Evolutionary conservation across 2,329 filamentous ascomycete species (phyloP), one percentile per base, ranked within the genome.

Genomic region (Zymoseptoria crescenta): DNA sequence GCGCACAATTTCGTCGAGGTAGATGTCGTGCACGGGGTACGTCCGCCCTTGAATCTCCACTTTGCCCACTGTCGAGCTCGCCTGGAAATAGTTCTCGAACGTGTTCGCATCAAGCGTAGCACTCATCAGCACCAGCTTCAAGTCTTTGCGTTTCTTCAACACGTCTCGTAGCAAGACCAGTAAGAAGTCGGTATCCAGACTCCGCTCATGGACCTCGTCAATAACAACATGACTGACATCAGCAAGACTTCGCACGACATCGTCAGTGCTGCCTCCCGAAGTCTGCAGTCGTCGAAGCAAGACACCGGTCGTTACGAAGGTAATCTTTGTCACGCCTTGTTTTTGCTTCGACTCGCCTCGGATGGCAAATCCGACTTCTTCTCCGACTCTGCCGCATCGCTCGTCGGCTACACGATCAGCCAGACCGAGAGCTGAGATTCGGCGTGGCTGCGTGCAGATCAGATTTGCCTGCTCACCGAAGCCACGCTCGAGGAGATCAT

Each of bases 341-440:
- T 84, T 87, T 49, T 85, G 81, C 67, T 88, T 92, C 35, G 88
- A 93, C 72, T 97, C 93, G 64, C 93, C 93, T 62, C 93, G 86
- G 67, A 99, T 96, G 6, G 87, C 83, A 71, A 96, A 97, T 5
- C 93, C 93, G 41, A 97, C 86, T 73, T 97, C 93, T 54, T 90
- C 86, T 4, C 94, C 93, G 9, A 96, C 87, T 35, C 76, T 78
- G 8, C 83, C 84, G 72, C 91, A 96, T 61, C 94, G 84, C 74
- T 99, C 94, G 65, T 96, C 92, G 52, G 91, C 91, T 1, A 99
- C 94, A 67, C 94, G 87, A 73, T 99, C 94, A 2, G 94, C 95
- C 60, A 99, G 81, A 54, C 94, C 92, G 8, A 99, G 82, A 1
- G 94, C 94, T 28, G 93, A 96, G 62, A 99, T 97, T 72, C 94